Base-by-base conservation (phyloP, 139 green algal species). In the Tetraselmis striata region DNA sequence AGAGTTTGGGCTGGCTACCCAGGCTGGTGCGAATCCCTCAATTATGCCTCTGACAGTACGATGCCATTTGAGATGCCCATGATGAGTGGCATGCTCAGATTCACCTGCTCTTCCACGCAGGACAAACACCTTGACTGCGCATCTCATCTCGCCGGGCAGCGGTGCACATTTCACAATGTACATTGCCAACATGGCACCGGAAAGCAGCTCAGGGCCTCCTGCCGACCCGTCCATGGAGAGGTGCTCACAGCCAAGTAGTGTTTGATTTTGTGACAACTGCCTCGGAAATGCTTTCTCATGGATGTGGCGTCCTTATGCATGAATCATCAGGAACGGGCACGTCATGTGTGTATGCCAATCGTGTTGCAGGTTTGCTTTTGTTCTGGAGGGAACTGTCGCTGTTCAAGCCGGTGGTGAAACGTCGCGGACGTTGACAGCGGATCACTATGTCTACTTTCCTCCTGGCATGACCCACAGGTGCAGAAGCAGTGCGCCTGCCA, bases 161-260 rank as follows among this genome's bases (percentile, higher is more conserved):
- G 92, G 92, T 25, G 90, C 95, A n/a, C 90, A 96, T 83, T 98
- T 98, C 81, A 85, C 86, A 0, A 98, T 98, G 95, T 94, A 89
- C 58, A 84, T 98, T 24, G 93, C 87, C 11, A 81, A 91, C 23
- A 90, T 98, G 89, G 29, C 82, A 5, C 59, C 83, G 1, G 85
- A 85, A 5, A 85, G 79, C 0, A 79, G 76, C 0, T 87, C 87
- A 1, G 80, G 76, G 0, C 27, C 80, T 2, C 80, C 89, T 28
- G 78, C 83, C 0, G 45, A 67, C 45, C 0, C 59, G 1, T 89
- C 87, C 23, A 79, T 95, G 45, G 91, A 95, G 77, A 87, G 89
- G 90, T 91, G 32, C 31, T 67, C 45, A 25, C 26, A 77, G 5
- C 74, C 74, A 67, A 25, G 45, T 5, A 67, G 45, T 67, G 45